Evolutionary conservation across 2,329 filamentous ascomycete species (phyloP), one percentile per base, ranked within the genome.

Genomic region (Aspergillus ochraceoroseus): DNA sequence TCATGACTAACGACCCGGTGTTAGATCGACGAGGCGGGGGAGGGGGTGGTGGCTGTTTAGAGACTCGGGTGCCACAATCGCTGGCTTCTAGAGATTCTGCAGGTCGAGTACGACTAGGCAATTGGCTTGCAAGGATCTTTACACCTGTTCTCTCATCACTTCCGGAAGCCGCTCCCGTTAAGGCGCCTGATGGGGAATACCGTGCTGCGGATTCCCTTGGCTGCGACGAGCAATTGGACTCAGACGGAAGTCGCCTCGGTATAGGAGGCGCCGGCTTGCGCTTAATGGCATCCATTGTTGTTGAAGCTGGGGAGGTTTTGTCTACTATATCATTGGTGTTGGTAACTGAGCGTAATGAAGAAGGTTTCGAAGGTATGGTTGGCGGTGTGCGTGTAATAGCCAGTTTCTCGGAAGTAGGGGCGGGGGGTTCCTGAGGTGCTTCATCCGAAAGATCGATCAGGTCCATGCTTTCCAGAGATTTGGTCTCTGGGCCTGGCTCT

Each of bases 351-450:
- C 64, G 62, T 26, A 70, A 49, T 25, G 62, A 57, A 11, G 59
- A 63, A 32, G 69, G 70, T 47, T 72, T 73, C 8, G 60, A 62
- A 18, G 70, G 70, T 46, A 66, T 67, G 3, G 55, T 48, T n/a
- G 68, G 70, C 11, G 65, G 62, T 19, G 48, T 41, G 32, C 59
- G 57, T 40, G 43, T 26, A 7, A 45, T 53, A 7, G 48, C 15
- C 17, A 45, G 46, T 12, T 53, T 48, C 9, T 43, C 50, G 5
- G 53, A 23, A n/a, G 48, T 38, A 4, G 44, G n/a, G 9, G 40
- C 30, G 5, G 32, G 25, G 3, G 46, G 34, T 12, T 41, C 49
- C 22, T 41, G 34, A 5, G 52, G 44, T 8, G 57, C 51, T 11
- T 61, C 51, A n/a, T 70, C 64, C 4, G 53, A 56, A 7, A 70